phyloP scores from a whole-genome alignment of 257 asterid species.

The Osmanthus fragrans region DNA sequence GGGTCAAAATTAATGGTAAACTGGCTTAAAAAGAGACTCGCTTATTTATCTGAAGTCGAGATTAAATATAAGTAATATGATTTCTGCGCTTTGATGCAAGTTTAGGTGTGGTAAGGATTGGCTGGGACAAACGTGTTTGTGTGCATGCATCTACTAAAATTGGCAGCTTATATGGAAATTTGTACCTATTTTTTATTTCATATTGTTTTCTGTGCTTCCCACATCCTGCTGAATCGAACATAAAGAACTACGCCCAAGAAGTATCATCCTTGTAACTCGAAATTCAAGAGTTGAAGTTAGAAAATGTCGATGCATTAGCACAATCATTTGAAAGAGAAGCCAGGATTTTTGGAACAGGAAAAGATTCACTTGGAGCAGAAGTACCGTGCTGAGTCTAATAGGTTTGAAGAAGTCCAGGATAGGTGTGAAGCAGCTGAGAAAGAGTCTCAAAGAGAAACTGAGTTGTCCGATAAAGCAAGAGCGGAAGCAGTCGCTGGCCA shows the following conservation, averaged over 20 bases:
- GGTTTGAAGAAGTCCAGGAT: slow-evolving; percentile 80
- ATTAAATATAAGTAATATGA: neutral
- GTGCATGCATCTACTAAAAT: neutral
- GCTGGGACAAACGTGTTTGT: neutral
- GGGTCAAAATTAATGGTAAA: neutral
- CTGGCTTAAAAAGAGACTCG: neutral
- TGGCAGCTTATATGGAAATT: neutral
- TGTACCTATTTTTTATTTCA: neutral
- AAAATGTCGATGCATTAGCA: slow-evolving; percentile 50
- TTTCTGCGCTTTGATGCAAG: too few relatives aligned
- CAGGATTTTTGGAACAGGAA: slow-evolving; percentile 71
- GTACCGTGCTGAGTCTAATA: slow-evolving; percentile 58
- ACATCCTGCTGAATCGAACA: slow-evolving; percentile 89
- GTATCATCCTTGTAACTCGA: too few relatives aligned
- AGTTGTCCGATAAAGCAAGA: slow-evolving; percentile 88
- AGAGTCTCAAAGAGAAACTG: slow-evolving; percentile 79
- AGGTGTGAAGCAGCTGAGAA: slow-evolving; percentile 84
- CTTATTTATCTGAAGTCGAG: neutral
- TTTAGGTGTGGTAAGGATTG: neutral
- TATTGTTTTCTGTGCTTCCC: slow-evolving; percentile 13
- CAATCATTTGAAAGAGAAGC: slow-evolving; percentile 77
- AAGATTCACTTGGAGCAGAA: slow-evolving; percentile 77
- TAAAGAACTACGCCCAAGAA: too few relatives aligned
- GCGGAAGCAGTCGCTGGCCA: slow-evolving; percentile 83
- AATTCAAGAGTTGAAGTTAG: too few relatives aligned